Percentiles rank a stretch among this genome's conserved stretches.
These are phyloP conservation scores for Vanderwaltozyma polyspora DNA, from an alignment of 805 yeast genomes.

Conservation along the genomic window DNA sequence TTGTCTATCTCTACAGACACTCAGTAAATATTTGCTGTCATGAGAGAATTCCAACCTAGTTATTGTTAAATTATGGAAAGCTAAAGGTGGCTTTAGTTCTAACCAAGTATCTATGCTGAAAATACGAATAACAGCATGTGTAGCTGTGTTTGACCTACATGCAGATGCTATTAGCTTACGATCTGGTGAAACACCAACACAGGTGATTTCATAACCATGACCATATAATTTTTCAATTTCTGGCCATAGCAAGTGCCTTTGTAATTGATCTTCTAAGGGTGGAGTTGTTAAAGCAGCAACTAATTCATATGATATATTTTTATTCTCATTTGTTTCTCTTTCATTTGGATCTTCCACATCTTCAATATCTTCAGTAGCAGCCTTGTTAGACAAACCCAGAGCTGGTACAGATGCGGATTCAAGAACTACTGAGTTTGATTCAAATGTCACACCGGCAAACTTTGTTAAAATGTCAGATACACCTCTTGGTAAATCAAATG, in stretches of 20 bases:
- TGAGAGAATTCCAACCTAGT: slow-evolving; percentile 72
- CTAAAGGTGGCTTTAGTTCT: slow-evolving; percentile 45
- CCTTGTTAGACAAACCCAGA: slow-evolving; percentile 85
- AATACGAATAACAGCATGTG: slow-evolving; percentile 77
- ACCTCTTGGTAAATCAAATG: slow-evolving; percentile 78
- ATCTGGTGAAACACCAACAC: slow-evolving; percentile 61
- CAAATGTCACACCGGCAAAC: slow-evolving; percentile 36
- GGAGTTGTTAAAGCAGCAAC: slow-evolving; percentile 40
- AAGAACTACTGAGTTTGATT: slow-evolving; percentile 37
- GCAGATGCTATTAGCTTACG: slow-evolving; percentile 67
- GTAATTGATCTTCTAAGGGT: slow-evolving; percentile 85
- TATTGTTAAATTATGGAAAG: slow-evolving; percentile 73
- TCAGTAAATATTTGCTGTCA: slow-evolving; percentile 49
- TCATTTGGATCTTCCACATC: slow-evolving; percentile 30
- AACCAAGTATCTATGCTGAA: slow-evolving; percentile 54
- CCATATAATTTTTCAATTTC: slow-evolving; percentile 92
- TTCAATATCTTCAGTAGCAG: slow-evolving; percentile 41
- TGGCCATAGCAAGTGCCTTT: slow-evolving; percentile 88
- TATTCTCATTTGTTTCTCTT: slow-evolving; percentile 20
- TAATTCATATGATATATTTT: slow-evolving; percentile 36
- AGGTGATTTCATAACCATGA: slow-evolving; percentile 88
- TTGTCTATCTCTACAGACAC: slow-evolving; percentile 85
- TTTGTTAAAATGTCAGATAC: slow-evolving; percentile 51
- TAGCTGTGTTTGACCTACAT: slow-evolving; percentile 75
- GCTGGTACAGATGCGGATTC: slow-evolving; percentile 88